phyloP scores from a whole-genome alignment of 257 asterid genomes.

The Primulina eburnea region DNA sequence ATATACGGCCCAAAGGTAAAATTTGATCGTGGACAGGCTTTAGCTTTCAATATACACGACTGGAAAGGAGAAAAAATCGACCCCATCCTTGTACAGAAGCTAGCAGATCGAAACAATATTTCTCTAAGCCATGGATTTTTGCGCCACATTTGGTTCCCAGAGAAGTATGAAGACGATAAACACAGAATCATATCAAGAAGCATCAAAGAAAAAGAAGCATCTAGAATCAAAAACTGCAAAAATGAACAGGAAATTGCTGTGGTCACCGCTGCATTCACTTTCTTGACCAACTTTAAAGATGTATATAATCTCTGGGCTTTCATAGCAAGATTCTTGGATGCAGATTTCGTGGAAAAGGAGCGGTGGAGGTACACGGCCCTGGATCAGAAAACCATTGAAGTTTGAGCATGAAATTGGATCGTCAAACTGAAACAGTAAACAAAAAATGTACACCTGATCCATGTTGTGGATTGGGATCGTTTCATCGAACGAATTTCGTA shows the following conservation, averaged over 20 bases:
- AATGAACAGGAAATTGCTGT: constrained; percentile 40
- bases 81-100: constrained; percentile 77
- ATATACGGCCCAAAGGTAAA: constrained; percentile 87
- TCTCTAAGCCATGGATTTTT: constrained; percentile 65
- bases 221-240: constrained; percentile 27
- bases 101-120: constrained; percentile 69
- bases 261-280: constrained; percentile 69
- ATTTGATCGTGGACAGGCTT: constrained; percentile 81
- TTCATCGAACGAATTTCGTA: neutral
- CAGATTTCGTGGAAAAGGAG: constrained; percentile 93
- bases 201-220: constrained; percentile 29
- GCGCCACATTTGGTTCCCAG: constrained; percentile 58
- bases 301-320: constrained; percentile 79
- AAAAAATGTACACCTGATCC: neutral
- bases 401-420: constrained; percentile 27
- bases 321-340: constrained; percentile 79
- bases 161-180: constrained; percentile 49
- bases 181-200: constrained; percentile 36
- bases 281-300: constrained; percentile 80
- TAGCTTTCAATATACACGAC: constrained; percentile 75
- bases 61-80: constrained; percentile 91
- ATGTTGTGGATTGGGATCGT: neutral
- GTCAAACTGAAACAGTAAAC: neutral
- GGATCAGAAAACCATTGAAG: constrained; percentile 73
- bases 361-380: constrained; percentile 89